Evolutionary conservation across 2,329 filamentous ascomycete species (phyloP).

Genomic region (Paraphaeosphaeria minitans): DNA sequence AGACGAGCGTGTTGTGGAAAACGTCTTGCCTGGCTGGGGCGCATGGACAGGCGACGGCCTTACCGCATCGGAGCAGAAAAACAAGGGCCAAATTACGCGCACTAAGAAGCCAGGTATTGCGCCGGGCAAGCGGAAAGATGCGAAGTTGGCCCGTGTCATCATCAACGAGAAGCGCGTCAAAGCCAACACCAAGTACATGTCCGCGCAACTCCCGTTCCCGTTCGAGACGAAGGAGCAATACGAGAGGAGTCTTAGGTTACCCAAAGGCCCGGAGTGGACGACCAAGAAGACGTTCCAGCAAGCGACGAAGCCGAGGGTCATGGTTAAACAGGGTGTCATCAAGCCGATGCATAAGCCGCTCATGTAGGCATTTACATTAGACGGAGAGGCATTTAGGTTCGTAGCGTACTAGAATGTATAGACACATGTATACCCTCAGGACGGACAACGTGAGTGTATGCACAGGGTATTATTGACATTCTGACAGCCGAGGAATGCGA

Average conservation of each 20-base stretch:
- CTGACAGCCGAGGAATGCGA: not conserved
- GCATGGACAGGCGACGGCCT: constrained; percentile 87
- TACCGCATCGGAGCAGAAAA: constrained; percentile 68
- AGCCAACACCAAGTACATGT: constrained; percentile 91
- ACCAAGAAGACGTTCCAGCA: constrained; percentile 96
- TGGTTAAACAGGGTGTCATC: constrained; percentile 94
- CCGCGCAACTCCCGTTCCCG: constrained; percentile 81
- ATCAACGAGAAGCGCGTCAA: constrained; percentile 89
- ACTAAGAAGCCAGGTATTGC: constrained; percentile 71
- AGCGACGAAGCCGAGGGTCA: constrained; percentile 82
- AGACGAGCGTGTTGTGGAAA: constrained; percentile 74
- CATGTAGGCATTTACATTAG: constrained; percentile 32
- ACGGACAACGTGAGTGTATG: not conserved
- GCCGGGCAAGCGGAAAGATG: constrained; percentile 77
- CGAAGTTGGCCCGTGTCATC: constrained; percentile 81
- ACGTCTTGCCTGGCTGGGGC: constrained; percentile 93
- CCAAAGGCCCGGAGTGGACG: constrained; percentile 91
- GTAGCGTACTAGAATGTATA: not conserved
- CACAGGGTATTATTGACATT: not conserved
- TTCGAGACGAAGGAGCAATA: constrained; percentile 90
- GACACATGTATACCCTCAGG: not conserved
- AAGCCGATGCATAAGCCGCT: constrained; percentile 82
- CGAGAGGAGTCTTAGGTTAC: constrained; percentile 82
- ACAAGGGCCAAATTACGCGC: constrained; percentile 58
- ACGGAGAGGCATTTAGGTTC: not conserved